Conservation (phyloP, 345 rosid species). For the Lumnitzera racemosa region DNA sequence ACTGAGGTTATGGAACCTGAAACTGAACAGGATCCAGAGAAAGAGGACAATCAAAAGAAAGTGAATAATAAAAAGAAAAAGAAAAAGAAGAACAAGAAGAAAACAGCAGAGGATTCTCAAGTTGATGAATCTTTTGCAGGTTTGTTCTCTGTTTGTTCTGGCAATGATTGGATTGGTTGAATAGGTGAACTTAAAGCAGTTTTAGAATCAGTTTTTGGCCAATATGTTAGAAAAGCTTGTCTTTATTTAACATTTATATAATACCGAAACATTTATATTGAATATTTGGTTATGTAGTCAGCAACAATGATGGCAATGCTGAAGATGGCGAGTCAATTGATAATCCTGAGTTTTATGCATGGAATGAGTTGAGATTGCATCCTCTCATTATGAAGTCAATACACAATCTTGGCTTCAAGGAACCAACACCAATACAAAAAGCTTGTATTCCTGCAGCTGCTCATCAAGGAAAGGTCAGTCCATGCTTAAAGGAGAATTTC, state of each 20-base stretch:
- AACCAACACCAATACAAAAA: slow-evolving; percentile 89
- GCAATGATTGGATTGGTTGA: not conserved
- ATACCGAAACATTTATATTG: slow-evolving; percentile 3
- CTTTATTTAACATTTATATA: not conserved
- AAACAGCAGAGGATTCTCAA: slow-evolving; percentile 18
- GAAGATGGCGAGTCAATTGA: slow-evolving; percentile 44
- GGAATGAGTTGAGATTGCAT: slow-evolving; percentile 85
- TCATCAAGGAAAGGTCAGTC: slow-evolving; percentile 85
- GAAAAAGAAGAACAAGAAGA: slow-evolving; percentile 41
- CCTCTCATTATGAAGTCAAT: slow-evolving; percentile 73
- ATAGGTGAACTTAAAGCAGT: no score
- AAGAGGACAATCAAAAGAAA: slow-evolving; percentile 8
- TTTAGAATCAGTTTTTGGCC: no score
- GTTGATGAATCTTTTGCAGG: slow-evolving; percentile 36
- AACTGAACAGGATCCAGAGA: slow-evolving; percentile 9
- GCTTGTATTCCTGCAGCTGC: slow-evolving; percentile 88
- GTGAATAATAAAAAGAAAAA: slow-evolving; percentile 28
- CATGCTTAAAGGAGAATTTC: slow-evolving; percentile 3
- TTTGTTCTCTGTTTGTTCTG: slow-evolving; percentile 22
- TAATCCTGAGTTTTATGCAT: slow-evolving; percentile 55
- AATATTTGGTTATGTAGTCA: slow-evolving; percentile 18
- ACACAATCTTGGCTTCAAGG: slow-evolving; percentile 65
- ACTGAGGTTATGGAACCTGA: slow-evolving; percentile 22
- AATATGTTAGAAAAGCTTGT: no score
- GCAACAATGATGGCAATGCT: slow-evolving; percentile 22